Percentiles rank a stretch among this genome's conserved stretches.
Evolutionary conservation across 2,329 filamentous ascomycete species (phyloP).

Genomic region (Phyllosticta capitalensis): DNA sequence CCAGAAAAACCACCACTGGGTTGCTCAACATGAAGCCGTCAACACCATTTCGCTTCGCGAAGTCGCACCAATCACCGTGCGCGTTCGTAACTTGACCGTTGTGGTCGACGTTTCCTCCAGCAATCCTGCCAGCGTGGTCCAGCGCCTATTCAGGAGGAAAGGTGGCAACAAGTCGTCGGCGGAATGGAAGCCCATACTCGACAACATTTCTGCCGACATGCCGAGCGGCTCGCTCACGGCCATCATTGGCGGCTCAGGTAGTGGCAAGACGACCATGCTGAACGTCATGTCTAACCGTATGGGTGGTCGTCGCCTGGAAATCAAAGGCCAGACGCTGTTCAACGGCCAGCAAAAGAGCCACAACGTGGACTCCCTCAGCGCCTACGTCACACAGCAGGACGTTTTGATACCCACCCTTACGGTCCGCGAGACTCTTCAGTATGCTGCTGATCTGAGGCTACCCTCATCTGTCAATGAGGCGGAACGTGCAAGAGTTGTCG

Average conservation of each 20-base stretch:
- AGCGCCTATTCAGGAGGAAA: conserved; percentile 20
- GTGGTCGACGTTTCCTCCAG: conserved; percentile 49
- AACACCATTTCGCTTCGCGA: conserved; percentile 33
- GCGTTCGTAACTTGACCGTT: conserved; percentile 46
- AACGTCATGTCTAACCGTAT: conserved; percentile 65
- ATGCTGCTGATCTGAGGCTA: conserved; percentile 62
- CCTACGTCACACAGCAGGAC: conserved; percentile 71
- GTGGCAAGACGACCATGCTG: conserved; percentile 51
- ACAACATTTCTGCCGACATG: conserved; percentile 55
- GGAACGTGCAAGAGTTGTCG: conserved; percentile 55
- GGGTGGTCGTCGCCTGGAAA: conserved; percentile 42
- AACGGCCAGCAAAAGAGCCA: conserved; percentile 37
- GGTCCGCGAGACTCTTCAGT: conserved; percentile 64
- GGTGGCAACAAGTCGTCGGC: conserved; percentile 8
- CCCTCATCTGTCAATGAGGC: conserved; percentile 51
- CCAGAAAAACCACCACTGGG: not conserved
- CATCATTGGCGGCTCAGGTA: conserved; percentile 66
- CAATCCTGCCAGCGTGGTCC: conserved; percentile 3
- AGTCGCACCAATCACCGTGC: conserved; percentile 47
- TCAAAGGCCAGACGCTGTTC: conserved; percentile 49
- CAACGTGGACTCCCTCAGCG: conserved; percentile 42
- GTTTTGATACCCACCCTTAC: conserved; percentile 64
- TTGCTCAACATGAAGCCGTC: conserved; percentile 8
- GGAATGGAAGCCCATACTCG: conserved; percentile 44
- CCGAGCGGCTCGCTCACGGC: conserved; percentile 59